Evolutionary conservation across 352 stramenopile species (phyloP).

Genomic region (Peronospora belbahrii): DNA sequence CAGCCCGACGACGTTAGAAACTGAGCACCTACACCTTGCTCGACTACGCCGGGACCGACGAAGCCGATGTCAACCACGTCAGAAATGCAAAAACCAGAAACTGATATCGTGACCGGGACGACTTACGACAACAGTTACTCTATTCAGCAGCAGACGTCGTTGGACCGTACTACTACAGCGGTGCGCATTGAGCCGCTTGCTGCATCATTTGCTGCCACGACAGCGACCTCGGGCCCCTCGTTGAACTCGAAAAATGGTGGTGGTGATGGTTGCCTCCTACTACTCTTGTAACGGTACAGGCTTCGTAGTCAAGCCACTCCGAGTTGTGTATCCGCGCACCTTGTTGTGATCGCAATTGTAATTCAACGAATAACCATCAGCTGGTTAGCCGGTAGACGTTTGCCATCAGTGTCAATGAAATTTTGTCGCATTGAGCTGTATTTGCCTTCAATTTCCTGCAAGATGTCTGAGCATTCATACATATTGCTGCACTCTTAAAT

Average conservation of each 20-base stretch:
- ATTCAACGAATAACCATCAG: slow-evolving; percentile 22
- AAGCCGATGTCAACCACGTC: too few relatives aligned
- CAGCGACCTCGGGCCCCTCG: too few relatives aligned
- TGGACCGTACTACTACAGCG: too few relatives aligned
- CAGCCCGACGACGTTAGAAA: too few relatives aligned
- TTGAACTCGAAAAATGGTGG: background rate
- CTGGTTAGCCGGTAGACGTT: slow-evolving; percentile 14
- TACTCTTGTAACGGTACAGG: slow-evolving; percentile 24
- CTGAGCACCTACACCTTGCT: slow-evolving; percentile 33
- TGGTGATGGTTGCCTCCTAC: background rate
- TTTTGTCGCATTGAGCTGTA: slow-evolving; percentile 1
- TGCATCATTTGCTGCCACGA: too few relatives aligned
- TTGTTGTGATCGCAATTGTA: slow-evolving; percentile 37
- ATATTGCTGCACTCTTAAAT: slow-evolving; percentile 35
- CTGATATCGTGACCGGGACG: too few relatives aligned
- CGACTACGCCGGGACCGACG: too few relatives aligned
- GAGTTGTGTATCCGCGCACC: slow-evolving; percentile 33
- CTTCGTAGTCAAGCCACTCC: slow-evolving; percentile 30
- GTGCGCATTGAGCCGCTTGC: too few relatives aligned
- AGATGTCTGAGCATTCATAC: slow-evolving; percentile 43
- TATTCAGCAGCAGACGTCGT: slow-evolving; percentile 9
- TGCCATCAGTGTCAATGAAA: slow-evolving; percentile 19
- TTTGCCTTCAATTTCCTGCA: slow-evolving; percentile 33
- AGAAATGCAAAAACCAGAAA: too few relatives aligned
- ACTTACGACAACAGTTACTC: slow-evolving; percentile 14